phyloP scores from a whole-genome alignment of 495 filamentous ascomycete genomes.

The Hapsidospora chrysogenum region DNA sequence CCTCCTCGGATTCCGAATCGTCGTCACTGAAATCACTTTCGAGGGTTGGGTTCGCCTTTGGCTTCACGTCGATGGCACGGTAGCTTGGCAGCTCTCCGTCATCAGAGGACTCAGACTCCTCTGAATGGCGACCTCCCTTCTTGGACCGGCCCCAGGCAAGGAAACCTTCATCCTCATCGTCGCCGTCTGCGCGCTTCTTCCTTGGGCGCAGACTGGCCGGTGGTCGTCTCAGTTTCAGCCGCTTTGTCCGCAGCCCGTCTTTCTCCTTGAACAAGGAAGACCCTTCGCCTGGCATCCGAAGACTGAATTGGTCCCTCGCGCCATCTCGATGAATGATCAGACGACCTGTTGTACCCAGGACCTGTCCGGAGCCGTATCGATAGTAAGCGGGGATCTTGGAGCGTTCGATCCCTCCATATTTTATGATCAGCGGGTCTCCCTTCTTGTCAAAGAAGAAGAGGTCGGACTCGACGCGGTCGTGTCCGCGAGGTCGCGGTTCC shows the following conservation, averaged over 20 bases:
- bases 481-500: too few species aligned
- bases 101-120: constrained; percentile 13
- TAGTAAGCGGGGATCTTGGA: constrained; percentile 21
- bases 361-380: constrained; percentile 19
- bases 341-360: constrained; percentile 19
- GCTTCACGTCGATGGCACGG: constrained; percentile 52
- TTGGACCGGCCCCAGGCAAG: constrained; percentile 17
- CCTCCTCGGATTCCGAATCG: constrained; percentile 25
- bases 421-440: constrained; percentile 25
- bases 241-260: constrained; percentile 13
- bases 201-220: constrained; percentile 8
- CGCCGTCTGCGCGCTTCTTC: constrained; percentile 5
- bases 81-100: constrained; percentile 44
- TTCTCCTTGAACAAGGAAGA: constrained; percentile 22
- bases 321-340: constrained; percentile 19
- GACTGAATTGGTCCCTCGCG: constrained; percentile 17
- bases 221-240: constrained; percentile 10
- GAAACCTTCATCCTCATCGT: constrained; percentile 15
- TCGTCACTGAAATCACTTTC: constrained; percentile 35
- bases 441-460: constrained; percentile 21
- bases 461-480: too few species aligned
- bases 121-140: constrained; percentile 21
- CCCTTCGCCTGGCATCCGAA: constrained; percentile 10
- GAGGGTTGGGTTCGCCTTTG: constrained; percentile 20
- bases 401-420: constrained; percentile 24